Evolutionary conservation across 768 basidiomycete genomes (phyloP).

Genomic region (Termitomyces sp.): DNA sequence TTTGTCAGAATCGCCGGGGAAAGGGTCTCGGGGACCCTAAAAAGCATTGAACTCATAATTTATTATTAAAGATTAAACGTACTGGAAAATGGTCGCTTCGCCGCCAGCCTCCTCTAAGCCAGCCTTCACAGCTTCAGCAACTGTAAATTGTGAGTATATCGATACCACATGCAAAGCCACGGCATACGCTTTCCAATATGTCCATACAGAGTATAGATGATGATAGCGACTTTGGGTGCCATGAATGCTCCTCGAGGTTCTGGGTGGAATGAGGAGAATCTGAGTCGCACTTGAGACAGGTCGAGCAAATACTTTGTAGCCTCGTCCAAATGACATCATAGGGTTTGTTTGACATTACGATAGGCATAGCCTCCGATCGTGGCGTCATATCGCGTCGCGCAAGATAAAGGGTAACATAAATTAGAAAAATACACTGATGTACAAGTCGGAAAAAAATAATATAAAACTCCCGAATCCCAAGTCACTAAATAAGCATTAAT

Average conservation of each 20-base stretch:
- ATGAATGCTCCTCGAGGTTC: conserved; percentile 20
- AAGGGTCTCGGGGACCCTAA: conserved; percentile 79
- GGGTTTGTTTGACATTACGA: background rate
- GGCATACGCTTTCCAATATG: conserved; percentile 66
- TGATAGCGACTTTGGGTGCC: conserved; percentile 59
- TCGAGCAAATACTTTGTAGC: background rate
- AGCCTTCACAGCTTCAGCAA: conserved; percentile 53
- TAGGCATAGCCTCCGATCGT: background rate
- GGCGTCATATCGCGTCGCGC: too few relatives aligned
- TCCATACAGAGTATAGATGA: conserved; percentile 75
- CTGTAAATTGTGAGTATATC: conserved; percentile 32
- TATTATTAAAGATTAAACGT: conserved; percentile 13
- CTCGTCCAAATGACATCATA: background rate
- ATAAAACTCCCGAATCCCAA: conserved; percentile 12
- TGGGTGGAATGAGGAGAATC: background rate
- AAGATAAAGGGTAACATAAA: conserved; percentile 12
- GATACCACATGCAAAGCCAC: background rate
- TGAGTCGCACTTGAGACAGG: background rate
- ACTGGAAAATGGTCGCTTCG: conserved; percentile 54
- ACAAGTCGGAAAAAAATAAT: conserved; percentile 27
- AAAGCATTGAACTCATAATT: background rate
- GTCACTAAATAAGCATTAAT: background rate
- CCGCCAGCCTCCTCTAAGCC: conserved; percentile 53
- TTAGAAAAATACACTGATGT: conserved; percentile 36
- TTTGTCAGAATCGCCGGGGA: conserved; percentile 59